Evolutionary conservation across 108 stramenopile species (phyloP), one percentile per base, ranked within the genome.

Genomic region (Discostella stelligeroides): DNA sequence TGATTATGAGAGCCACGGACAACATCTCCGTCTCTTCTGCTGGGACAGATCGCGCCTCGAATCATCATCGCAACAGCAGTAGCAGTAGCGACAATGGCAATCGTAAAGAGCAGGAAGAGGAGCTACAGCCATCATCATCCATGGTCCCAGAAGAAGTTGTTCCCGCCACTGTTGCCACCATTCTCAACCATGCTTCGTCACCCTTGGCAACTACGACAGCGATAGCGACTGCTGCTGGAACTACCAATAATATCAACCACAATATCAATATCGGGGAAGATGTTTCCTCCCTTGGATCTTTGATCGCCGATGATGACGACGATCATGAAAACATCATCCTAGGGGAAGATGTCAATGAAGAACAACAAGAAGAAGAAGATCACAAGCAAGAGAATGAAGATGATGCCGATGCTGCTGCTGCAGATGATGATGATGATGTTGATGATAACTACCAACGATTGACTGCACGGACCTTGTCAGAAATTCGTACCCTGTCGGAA

Each of bases 21-120:
- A 18, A 45, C 15, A 8, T n/a, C 11, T 65, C 64, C 37, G 64
- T 59, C 1, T 55, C 51, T 28, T 73, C 72, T 27, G 72, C 53
- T 12, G 72, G 72, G 61, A 73, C 72, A 0, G 63, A 73, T 48
- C 55, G 72, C 13, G 72, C 72, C 10, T 65, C 63, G 0, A 73
- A 73, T 58, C 56, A 64, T 38, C 55, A 56, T 11, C 14, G 51
- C 51, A 41, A 10, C 53, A 20, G 49, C 49, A 20, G 10, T 13
- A 39, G 34, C 37, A 58, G 14, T 39, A 59, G 12, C 60, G 39
- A 61, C 40, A 39, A 61, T 42, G 25, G 1, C 27, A 21, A 4
- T 46, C n/a, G 17, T 46, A 30, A 48, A 17, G 30, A 46, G 27
- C 17, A 34, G 6, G 34, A 34, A 5, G 34, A 34, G 34, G 34